These are phyloP conservation scores for Gastrolobium villosum DNA, from an alignment of 306 rosid species.

Conservation along the genomic window DNA sequence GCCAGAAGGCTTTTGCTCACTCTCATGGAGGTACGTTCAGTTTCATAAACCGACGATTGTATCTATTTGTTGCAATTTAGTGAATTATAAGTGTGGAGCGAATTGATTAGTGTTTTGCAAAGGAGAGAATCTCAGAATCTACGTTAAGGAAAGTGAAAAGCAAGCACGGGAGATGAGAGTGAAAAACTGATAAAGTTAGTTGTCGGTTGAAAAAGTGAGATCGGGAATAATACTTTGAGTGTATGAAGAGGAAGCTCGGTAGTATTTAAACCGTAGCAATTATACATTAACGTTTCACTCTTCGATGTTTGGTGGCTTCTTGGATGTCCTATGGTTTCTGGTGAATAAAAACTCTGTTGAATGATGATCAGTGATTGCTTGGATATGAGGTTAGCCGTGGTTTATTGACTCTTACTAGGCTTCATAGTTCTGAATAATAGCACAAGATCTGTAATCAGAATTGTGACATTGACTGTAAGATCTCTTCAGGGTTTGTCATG, in stretches of 20 bases:
- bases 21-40: slow-evolving; percentile 86
- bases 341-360: slow-evolving; percentile 33
- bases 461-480: slow-evolving; percentile 5
- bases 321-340: slow-evolving; percentile 29
- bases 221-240: slow-evolving; percentile 45
- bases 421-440: slow-evolving; percentile 17
- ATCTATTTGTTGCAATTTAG: slow-evolving; percentile 12
- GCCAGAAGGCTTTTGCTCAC: slow-evolving; percentile 94
- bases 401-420: slow-evolving; percentile 20
- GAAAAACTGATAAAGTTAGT: slow-evolving; percentile 35
- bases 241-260: slow-evolving; percentile 44
- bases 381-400: slow-evolving; percentile 33
- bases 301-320: slow-evolving; percentile 15
- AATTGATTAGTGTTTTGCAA: not conserved
- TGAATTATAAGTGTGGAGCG: not conserved
- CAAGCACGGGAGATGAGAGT: slow-evolving; percentile 32
- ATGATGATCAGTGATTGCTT: slow-evolving; percentile 28
- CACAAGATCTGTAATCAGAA: slow-evolving; percentile 23
- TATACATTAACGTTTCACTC: slow-evolving; percentile 2
- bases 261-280: slow-evolving; percentile 2
- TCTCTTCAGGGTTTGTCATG: slow-evolving; percentile 35
- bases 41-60: not conserved
- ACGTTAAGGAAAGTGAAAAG: slow-evolving; percentile 39
- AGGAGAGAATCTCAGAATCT: slow-evolving; percentile 43
- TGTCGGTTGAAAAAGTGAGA: slow-evolving; percentile 45